Percentiles rank a stretch among this genome's conserved stretches.
phyloP scores from a whole-genome alignment of 2,329 filamentous ascomycete species.

The Biscogniauxia marginata region DNA sequence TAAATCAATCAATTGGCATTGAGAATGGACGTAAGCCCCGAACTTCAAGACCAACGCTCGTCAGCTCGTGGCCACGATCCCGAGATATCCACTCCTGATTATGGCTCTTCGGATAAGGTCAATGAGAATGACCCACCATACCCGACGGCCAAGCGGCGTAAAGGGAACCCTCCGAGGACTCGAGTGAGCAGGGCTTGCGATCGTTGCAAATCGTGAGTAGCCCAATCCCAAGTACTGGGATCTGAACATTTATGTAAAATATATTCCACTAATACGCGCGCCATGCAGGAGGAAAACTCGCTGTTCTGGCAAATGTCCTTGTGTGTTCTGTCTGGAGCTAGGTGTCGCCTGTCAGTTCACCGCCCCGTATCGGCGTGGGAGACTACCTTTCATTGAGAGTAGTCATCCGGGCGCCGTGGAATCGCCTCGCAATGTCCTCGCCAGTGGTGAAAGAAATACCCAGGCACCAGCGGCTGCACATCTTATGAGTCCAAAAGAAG shows the following conservation, averaged over 20 bases:
- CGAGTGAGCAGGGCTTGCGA: conserved; percentile 7
- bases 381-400: conserved; percentile 2
- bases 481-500: background rate
- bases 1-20: background rate
- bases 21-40: background rate
- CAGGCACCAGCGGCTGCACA: background rate
- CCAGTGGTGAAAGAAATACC: background rate
- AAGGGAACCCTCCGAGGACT: conserved; percentile 4
- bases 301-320: conserved; percentile 7
- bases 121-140: conserved; percentile 1
- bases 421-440: background rate
- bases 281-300: conserved; percentile 4
- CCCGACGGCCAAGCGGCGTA: conserved; percentile 4
- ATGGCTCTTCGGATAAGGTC: background rate
- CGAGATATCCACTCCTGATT: conserved; percentile 2
- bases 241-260: background rate
- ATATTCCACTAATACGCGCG: background rate
- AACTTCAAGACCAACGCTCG: background rate
- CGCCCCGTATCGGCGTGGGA: conserved; percentile 7
- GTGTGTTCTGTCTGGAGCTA: conserved; percentile 4
- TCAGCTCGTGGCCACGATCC: background rate
- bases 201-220: conserved; percentile 4
- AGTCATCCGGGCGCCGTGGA: background rate
- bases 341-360: conserved; percentile 6
- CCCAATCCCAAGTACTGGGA: background rate